Percentiles rank a stretch among this genome's conserved stretches.
Evolutionary conservation across 805 yeast species (phyloP).

Genomic region (Candida ponderosae): DNA sequence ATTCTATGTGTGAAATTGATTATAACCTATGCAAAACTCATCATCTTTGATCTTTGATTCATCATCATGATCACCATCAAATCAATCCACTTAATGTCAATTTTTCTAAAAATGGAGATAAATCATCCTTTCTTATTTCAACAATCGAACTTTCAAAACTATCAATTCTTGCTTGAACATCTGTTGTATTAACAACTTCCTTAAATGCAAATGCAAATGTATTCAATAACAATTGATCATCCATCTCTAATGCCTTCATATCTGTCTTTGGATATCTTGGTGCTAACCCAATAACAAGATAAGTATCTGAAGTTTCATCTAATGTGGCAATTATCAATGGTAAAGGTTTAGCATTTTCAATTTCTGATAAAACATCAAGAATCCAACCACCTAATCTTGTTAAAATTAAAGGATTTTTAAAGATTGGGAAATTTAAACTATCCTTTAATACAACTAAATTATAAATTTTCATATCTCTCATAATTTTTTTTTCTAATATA

Average conservation of each 20-base stretch:
- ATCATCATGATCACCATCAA: conserved; percentile 6
- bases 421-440: conserved; percentile 73
- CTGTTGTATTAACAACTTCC: conserved; percentile 73
- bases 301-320: conserved; percentile 66
- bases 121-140: conserved; percentile 81
- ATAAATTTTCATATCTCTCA: conserved; percentile 73
- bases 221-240: conserved; percentile 45
- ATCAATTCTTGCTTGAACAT: conserved; percentile 85
- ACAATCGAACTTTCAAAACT: conserved; percentile 93
- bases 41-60: too few relatives aligned
- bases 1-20: too few relatives aligned
- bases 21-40: too few relatives aligned
- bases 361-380: conserved; percentile 82
- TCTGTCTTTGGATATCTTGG: conserved; percentile 61
- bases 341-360: conserved; percentile 41
- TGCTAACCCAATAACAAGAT: conserved; percentile 82
- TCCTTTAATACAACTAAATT: conserved; percentile 84
- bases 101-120: conserved; percentile 79
- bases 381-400: conserved; percentile 87
- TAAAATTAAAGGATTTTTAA: conserved; percentile 80
- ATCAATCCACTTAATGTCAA: conserved; percentile 66
- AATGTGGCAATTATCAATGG: conserved; percentile 86
- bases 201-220: conserved; percentile 90
- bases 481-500: conserved; percentile 72
- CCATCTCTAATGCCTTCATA: conserved; percentile 22